Evolutionary conservation across 108 stramenopile genomes (phyloP).

Genomic region (Fistulifera pelliculosa): DNA sequence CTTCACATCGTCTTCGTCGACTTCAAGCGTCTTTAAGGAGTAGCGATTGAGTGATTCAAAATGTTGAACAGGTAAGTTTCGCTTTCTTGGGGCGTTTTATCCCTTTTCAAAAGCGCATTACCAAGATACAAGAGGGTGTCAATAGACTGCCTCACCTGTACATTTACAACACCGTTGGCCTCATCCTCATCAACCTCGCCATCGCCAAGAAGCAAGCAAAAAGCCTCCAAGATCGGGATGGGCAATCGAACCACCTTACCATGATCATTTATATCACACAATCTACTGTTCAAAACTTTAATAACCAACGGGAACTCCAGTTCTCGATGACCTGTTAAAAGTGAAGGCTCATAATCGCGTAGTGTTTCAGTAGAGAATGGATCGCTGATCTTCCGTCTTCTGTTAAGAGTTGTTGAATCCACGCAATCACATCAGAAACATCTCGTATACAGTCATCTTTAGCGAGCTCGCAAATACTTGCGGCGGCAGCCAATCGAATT

Average conservation of each 20-base stretch:
- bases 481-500: constrained; percentile 53
- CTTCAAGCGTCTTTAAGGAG: constrained; percentile 36
- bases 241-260: constrained; percentile 26
- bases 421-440: constrained; percentile 38
- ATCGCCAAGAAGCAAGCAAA: constrained; percentile 48
- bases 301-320: constrained; percentile 66
- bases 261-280: constrained; percentile 32
- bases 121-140: constrained; percentile 1
- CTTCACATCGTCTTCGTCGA: constrained; percentile 49
- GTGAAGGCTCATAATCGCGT: constrained; percentile 40
- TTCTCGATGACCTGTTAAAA: constrained; percentile 49
- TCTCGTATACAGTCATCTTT: constrained; percentile 57
- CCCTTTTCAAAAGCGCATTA: background rate
- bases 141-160: constrained; percentile 2
- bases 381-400: constrained; percentile 24
- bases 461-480: constrained; percentile 59
- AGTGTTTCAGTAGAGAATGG: constrained; percentile 24
- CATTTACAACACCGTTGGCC: background rate
- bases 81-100: too few species aligned
- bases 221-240: constrained; percentile 37
- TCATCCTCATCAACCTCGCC: constrained; percentile 39
- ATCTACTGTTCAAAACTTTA: constrained; percentile 51
- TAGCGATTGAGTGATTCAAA: constrained; percentile 37
- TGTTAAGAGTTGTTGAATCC: constrained; percentile 25
- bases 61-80: constrained; percentile 14